These are phyloP conservation scores for Tetrapyrgos nigripes DNA, from an alignment of 1,284 basidiomycete genomes.

Conservation along the genomic window DNA sequence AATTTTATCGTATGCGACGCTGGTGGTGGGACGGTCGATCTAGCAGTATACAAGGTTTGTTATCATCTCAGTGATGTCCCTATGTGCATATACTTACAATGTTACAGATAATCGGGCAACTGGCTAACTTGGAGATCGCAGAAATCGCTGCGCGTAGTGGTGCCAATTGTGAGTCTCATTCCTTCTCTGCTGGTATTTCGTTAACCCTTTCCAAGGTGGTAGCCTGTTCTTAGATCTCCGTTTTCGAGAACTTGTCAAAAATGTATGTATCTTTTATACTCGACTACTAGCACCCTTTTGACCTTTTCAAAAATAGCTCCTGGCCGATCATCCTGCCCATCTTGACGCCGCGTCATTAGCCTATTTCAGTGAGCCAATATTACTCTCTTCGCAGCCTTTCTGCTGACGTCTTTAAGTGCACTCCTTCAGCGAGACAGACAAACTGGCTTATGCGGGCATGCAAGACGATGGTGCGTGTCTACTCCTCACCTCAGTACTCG, in stretches of 20 bases:
- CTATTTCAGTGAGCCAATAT: slow-evolving; percentile 63
- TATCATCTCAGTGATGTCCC: not conserved
- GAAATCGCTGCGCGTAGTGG: slow-evolving; percentile 85
- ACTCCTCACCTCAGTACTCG: slow-evolving; percentile 6
- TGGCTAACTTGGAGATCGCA: slow-evolving; percentile 80
- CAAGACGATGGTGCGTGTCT: slow-evolving; percentile 62
- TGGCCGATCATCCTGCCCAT: slow-evolving; percentile 80
- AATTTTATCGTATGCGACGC: slow-evolving; percentile 82
- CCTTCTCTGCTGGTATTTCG: too few relatives aligned
- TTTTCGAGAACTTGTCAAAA: slow-evolving; percentile 78
- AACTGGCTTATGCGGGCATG: slow-evolving; percentile 72
- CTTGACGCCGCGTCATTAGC: slow-evolving; percentile 78
- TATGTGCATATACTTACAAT: not conserved
- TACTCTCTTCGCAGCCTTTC: slow-evolving; percentile 5
- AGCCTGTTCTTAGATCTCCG: slow-evolving; percentile 83
- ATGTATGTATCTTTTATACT: slow-evolving; percentile 40
- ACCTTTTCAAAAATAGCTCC: slow-evolving; percentile 33
- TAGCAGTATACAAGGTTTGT: slow-evolving; percentile 73
- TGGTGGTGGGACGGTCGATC: slow-evolving; percentile 65
- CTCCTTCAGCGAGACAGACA: slow-evolving; percentile 86
- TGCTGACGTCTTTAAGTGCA: slow-evolving; percentile 54
- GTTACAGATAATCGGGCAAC: slow-evolving; percentile 51
- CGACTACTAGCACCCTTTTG: slow-evolving; percentile 6
- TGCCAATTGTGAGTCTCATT: slow-evolving; percentile 81
- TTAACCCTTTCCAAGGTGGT: too few relatives aligned